Evolutionary conservation across 2,329 filamentous ascomycete species (phyloP).

Genomic region (Diaporthe citriasiana): DNA sequence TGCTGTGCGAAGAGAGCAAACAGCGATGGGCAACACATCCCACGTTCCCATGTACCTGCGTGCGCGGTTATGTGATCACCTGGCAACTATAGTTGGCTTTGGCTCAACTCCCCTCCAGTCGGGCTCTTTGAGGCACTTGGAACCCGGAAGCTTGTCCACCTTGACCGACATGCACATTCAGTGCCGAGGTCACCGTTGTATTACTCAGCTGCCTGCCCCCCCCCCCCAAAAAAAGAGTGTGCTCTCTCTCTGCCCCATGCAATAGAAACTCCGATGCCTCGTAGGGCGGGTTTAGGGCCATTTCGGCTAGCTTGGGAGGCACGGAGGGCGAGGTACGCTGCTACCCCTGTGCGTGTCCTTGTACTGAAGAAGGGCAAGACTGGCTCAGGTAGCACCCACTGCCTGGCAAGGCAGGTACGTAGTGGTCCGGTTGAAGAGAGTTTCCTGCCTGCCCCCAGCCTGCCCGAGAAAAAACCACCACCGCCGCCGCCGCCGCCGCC

Average conservation of each 20-base stretch:
- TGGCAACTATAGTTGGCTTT: neutral
- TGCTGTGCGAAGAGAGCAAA: neutral
- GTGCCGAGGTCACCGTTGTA: neutral
- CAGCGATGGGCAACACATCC: neutral
- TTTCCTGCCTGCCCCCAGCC: slow-evolving; percentile 5
- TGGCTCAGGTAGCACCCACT: neutral
- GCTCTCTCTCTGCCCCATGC: neutral
- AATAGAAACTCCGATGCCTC: neutral
- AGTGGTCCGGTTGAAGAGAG: too few species aligned
- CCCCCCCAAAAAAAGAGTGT: too few species aligned
- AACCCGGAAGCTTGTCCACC: slow-evolving; percentile 4
- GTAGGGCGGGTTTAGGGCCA: neutral
- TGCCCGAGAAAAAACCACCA: too few species aligned
- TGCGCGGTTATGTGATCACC: neutral
- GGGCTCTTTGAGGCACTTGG: neutral
- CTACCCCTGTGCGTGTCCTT: neutral
- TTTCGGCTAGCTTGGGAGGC: neutral
- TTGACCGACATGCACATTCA: neutral
- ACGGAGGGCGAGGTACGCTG: neutral
- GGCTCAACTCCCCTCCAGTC: neutral
- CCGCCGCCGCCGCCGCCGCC: neutral
- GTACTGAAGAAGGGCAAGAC: neutral
- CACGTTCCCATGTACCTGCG: neutral
- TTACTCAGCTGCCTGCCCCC: slow-evolving; percentile 14
- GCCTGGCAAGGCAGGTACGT: neutral